Percentiles rank a stretch among this genome's conserved stretches.
phyloP scores from a whole-genome alignment of 768 basidiomycete genomes.

The Auricularia cornea region DNA sequence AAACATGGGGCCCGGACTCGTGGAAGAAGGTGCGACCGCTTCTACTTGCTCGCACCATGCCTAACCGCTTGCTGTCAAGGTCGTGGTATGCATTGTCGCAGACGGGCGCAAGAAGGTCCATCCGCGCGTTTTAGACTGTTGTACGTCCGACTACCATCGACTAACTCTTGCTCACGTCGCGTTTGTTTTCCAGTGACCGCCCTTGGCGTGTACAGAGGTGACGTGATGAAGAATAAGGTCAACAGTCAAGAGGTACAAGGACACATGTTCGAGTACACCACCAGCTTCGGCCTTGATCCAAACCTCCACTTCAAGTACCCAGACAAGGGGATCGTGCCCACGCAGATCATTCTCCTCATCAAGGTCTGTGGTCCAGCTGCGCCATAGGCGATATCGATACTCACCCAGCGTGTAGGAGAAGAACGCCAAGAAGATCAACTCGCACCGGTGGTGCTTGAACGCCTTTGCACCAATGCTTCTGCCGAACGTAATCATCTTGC shows the following conservation, averaged over 20 bases:
- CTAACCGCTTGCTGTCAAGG: slow-evolving; percentile 31
- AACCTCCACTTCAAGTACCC: slow-evolving; percentile 80
- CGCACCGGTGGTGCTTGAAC: slow-evolving; percentile 96
- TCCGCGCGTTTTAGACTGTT: slow-evolving; percentile 74
- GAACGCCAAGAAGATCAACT: slow-evolving; percentile 96
- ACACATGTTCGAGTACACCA: slow-evolving; percentile 81
- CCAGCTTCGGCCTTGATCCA: slow-evolving; percentile 70
- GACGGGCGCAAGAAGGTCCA: slow-evolving; percentile 71
- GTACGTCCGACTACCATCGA: slow-evolving; percentile 14
- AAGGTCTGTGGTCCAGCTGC: slow-evolving; percentile 28
- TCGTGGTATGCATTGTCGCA: slow-evolving; percentile 87
- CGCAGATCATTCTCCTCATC: slow-evolving; percentile 71
- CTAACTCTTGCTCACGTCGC: neutral
- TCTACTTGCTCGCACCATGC: neutral
- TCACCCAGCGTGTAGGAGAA: slow-evolving; percentile 60
- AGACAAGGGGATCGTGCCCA: slow-evolving; percentile 88
- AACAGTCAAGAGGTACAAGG: slow-evolving; percentile 66
- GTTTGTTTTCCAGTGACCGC: slow-evolving; percentile 47
- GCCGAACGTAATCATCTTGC: slow-evolving; percentile 86
- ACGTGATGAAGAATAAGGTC: slow-evolving; percentile 49
- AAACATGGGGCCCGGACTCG: slow-evolving; percentile 92
- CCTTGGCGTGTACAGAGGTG: slow-evolving; percentile 81
- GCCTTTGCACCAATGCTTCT: slow-evolving; percentile 75
- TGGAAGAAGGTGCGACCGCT: slow-evolving; percentile 74
- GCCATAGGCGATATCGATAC: neutral